Evolutionary conservation across 768 basidiomycete species (phyloP).

Genomic region (Strobilomyces confusus): DNA sequence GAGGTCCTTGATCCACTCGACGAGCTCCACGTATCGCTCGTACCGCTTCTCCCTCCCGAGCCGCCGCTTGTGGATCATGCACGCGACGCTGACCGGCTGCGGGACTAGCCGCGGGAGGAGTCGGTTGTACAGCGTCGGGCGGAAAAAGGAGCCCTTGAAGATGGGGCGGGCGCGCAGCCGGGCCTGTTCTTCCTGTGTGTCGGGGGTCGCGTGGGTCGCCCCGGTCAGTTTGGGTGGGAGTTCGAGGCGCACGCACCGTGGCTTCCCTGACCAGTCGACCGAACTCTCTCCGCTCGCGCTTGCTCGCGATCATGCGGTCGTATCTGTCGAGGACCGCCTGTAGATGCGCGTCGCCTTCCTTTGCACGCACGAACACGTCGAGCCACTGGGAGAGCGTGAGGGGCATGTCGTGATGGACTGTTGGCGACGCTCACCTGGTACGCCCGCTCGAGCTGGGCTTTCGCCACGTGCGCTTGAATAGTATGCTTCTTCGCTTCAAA

Average conservation of each 20-base stretch:
- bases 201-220: neutral
- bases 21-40: conserved; percentile 30
- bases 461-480: conserved; percentile 52
- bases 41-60: conserved; percentile 43
- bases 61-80: conserved; percentile 60
- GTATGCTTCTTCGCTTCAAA: conserved; percentile 50
- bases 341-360: conserved; percentile 46
- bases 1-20: conserved; percentile 34
- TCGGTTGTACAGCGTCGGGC: conserved; percentile 55
- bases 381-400: conserved; percentile 40
- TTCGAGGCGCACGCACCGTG: conserved; percentile 44
- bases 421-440: conserved; percentile 46
- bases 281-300: conserved; percentile 47
- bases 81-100: conserved; percentile 67
- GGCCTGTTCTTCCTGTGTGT: conserved; percentile 51
- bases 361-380: conserved; percentile 51
- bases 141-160: conserved; percentile 68
- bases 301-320: conserved; percentile 50
- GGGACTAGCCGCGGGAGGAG: conserved; percentile 80
- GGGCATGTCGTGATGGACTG: neutral
- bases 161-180: conserved; percentile 57
- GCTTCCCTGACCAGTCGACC: conserved; percentile 45
- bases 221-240: neutral
- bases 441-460: conserved; percentile 42
- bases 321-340: conserved; percentile 53